Percentiles rank a stretch among this genome's conserved stretches.
Conservation (phyloP, 2,329 filamentous ascomycete genomes). For the Penicillium oxalicum region DNA sequence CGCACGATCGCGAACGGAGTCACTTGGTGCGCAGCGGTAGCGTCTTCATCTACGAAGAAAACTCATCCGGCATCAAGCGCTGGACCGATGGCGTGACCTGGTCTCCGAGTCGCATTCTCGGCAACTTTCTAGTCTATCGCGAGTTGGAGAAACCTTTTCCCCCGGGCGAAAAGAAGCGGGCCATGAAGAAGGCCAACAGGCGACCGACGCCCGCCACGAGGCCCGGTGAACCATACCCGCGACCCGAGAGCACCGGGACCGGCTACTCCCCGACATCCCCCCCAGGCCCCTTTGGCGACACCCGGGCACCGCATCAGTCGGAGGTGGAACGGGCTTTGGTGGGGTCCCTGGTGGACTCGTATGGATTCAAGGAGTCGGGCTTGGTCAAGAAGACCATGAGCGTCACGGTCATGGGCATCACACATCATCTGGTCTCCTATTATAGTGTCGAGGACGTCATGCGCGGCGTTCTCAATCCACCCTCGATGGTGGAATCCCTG, state of each 20-base stretch:
- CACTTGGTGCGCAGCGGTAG: constrained; percentile 76
- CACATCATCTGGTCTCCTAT: constrained; percentile 83
- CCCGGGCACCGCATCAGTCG: constrained; percentile 33
- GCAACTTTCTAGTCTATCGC: constrained; percentile 79
- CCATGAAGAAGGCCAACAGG: constrained; percentile 61
- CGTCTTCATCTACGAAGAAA: constrained; percentile 88
- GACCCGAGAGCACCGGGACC: constrained; percentile 35
- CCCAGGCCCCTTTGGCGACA: constrained; percentile 29
- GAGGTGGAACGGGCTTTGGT: constrained; percentile 57
- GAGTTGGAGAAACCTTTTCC: constrained; percentile 73
- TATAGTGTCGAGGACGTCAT: constrained; percentile 78
- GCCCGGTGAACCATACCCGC: constrained; percentile 50
- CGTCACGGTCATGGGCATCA: constrained; percentile 65
- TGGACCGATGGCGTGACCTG: constrained; percentile 91
- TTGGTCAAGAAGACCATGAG: constrained; percentile 92
- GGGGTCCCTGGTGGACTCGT: constrained; percentile 82
- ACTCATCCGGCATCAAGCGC: constrained; percentile 82
- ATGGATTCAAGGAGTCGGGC: constrained; percentile 75
- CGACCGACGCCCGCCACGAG: constrained; percentile 40
- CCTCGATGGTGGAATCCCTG: constrained; percentile 50
- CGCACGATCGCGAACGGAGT: constrained; percentile 75
- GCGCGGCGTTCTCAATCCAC: constrained; percentile 52
- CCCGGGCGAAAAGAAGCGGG: constrained; percentile 78
- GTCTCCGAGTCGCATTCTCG: constrained; percentile 81
- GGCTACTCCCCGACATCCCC: constrained; percentile 38